A percentile compares a stretch with the other conserved stretches of the same genome.
Conservation (phyloP, 2,329 filamentous ascomycete species). For the Penicillium thymicola region DNA sequence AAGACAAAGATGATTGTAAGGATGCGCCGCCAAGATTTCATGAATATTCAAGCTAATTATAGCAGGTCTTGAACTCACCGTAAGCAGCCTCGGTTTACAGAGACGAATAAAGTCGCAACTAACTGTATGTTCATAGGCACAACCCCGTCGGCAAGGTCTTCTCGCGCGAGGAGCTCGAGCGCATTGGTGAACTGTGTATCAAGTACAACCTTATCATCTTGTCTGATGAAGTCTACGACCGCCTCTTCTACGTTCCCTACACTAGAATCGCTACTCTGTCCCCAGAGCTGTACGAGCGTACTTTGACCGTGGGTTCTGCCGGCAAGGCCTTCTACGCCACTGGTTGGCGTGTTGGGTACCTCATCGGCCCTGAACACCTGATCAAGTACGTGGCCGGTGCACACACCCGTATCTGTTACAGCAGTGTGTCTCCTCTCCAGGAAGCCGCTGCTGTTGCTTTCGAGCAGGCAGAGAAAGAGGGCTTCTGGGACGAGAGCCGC, state of each 20-base stretch:
- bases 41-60: slow-evolving; percentile 8
- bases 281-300: slow-evolving; percentile 81
- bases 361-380: slow-evolving; percentile 83
- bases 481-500: slow-evolving; percentile 84
- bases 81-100: slow-evolving; percentile 27
- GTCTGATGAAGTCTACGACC: slow-evolving; percentile 90
- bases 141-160: slow-evolving; percentile 98
- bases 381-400: slow-evolving; percentile 90
- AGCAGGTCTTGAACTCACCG: slow-evolving; percentile 50
- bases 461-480: slow-evolving; percentile 77
- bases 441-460: slow-evolving; percentile 93
- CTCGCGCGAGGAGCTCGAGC: slow-evolving; percentile 74
- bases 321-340: slow-evolving; percentile 99
- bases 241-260: slow-evolving; percentile 92
- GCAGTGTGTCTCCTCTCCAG: slow-evolving; percentile 86
- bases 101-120: neutral
- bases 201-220: slow-evolving; percentile 93
- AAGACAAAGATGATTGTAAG: slow-evolving; percentile 93
- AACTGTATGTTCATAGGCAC: slow-evolving; percentile 49
- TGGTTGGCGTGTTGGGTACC: slow-evolving; percentile 93
- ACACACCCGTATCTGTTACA: slow-evolving; percentile 95
- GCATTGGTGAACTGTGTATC: slow-evolving; percentile 83
- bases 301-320: slow-evolving; percentile 89
- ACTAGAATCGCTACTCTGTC: slow-evolving; percentile 88
- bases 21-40: slow-evolving; percentile 46